Evolutionary conservation across 2,329 filamentous ascomycete species (phyloP), one percentile per base, ranked within the genome.

Genomic region (Cercospora berteroae): DNA sequence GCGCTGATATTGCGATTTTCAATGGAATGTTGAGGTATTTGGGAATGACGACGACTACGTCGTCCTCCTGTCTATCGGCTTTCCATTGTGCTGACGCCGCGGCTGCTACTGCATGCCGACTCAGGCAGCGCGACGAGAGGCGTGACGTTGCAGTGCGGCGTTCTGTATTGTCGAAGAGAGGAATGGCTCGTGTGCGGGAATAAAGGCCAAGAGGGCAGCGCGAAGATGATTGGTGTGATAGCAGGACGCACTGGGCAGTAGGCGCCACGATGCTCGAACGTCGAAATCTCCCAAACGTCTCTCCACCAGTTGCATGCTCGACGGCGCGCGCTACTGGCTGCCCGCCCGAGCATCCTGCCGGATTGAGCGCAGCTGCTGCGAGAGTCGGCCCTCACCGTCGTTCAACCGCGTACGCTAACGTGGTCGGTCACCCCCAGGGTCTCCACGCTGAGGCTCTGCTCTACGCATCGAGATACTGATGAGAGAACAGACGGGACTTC

Each of bases 201-300:
- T 20, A 23, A 31, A 33, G 55, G 55, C 27, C 31, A 36, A 36
- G 55, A 58, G 4, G 0, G 31, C 10, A 33, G 27, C 13, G 27
- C 31, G 29, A 33, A n/a, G 13, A 31, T 27, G 48, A 18, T 55
- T 36, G 48, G 31, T n/a, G 31, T 16, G 48, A 63, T 27, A 39
- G 31, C 44, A 16, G 6, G 27, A 6, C 39, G 63, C 55, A 52
- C 8, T 33, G 56, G 42, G 23, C 63, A 60, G 39, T 18, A n/a
- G 39, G 39, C 42, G 56, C 55, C 20, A 60, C 55, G 36, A 29
- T 31, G 39, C 31, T 33, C 27, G 63, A 52, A 65, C 52, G 63
- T 65, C 63, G 63, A 65, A 65, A 65, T 65, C 63, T 65, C 56
- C 56, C 61, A 58, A 56, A 52, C 20, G 29, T 33, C 61, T 27